Base-by-base conservation (phyloP, 1,284 basidiomycete genomes). In the Tilletia horrida region DNA sequence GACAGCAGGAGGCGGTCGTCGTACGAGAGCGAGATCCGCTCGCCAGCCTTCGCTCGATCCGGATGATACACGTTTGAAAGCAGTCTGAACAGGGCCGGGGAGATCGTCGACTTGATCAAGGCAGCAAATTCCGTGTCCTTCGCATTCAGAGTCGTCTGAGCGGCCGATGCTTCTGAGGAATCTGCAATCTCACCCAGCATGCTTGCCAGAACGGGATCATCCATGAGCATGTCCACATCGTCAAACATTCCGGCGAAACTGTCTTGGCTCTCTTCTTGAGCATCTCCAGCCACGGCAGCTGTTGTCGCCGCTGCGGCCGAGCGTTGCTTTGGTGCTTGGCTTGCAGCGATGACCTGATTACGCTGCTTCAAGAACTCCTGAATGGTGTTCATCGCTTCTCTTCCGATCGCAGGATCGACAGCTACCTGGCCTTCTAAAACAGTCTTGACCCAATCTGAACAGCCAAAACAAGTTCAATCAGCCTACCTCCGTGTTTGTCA, bases 281-380 rank as follows among this genome's bases (percentile, higher is more conserved):
- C 25, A 9, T 65, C 63, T 50, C 43, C 44, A 2, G 45, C 40
- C 21, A 13, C 8, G 42, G 35, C 68, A 40, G 4, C 35, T 40
- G 35, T 40, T 4, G 25, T 21, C 13, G 47, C 14, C 21, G 64
- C 63, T 50, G 66, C 42, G 16, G 64, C 44, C 31, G n/a, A 18
- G 25, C 14, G 11, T 16, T 23, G n/a, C 47, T 14, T 35, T 16
- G 52, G 16, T 9, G 31, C n/a, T 13, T 42, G 27, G 40, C 16
- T 25, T 78, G 78, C 0, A 87, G 87, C 8, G 89, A 80, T 42
- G 8, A 86, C 85, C 2, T 74, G 82, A 4, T 82, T 81, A 18
- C 91, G 86, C 18, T 86, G 86, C 68, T 88, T 83, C 6, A 93
- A 84, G 79, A 91, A 90, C 0, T 86, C 85, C 66, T 88, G 86